Evolutionary conservation across 768 basidiomycete genomes (phyloP), one percentile per base, ranked within the genome.

Genomic region (Russula earlei): DNA sequence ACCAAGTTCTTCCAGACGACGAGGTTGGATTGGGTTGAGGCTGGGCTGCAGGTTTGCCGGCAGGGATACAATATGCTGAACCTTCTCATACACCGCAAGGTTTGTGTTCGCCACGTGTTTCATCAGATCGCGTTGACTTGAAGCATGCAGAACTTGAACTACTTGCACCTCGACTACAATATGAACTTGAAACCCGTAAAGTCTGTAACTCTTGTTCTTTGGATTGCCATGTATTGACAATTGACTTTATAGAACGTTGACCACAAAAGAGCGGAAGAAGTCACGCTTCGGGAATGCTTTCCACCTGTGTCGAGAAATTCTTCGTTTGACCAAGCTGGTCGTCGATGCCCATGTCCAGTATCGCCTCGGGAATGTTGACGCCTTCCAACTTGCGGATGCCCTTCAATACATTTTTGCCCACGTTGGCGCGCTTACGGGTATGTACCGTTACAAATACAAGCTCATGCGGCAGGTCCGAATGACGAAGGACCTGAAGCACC

Each of bases 361-460:
- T 75, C 91, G 96, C 51, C 81, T 99, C 36, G 96, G 96, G 46
- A 98, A 98, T 62, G 91, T 98, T 29, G 96, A 99, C 65, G 96
- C 94, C 1, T 99, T 99, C 81, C 96, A 99, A 70, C 83, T 99
- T 47, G 96, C 96, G 17, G 96, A 99, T 62, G 96, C 96, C 0
- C 75, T 99, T 22, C 96, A 99, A 69, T 99, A 98, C 70, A 95
- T 92, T 65, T 98, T 98, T 65, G 87, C 81, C 2, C 96, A 99
- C 66, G 91, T 99, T 55, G 96, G 96, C 66, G 95, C 96, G 25
- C 74, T 99, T 63, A 99, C 96, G 4, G 96, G 96, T 64, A 99
- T 99, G 96, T 99, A 99, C 73, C 85, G 95, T 27, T 98, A 97
- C 77, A 97, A 98, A 77, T 99, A 99, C 77, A 98, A 98, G 91